Evolutionary conservation across 352 stramenopile genomes (phyloP).

Genomic region (Globisporangium mamillatum): DNA sequence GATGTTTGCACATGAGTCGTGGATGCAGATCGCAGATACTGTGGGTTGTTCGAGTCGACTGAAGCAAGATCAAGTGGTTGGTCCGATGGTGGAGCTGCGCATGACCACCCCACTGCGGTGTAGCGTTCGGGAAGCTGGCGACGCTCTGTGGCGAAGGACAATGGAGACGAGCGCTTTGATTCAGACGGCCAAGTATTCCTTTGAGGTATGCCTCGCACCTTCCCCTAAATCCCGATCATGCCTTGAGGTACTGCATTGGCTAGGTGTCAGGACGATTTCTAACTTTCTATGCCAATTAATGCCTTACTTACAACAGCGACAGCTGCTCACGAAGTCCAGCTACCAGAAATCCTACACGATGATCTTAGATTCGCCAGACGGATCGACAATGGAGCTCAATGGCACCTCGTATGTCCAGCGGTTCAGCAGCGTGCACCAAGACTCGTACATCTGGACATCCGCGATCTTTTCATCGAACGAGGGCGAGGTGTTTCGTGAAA

Average conservation of each 20-base stretch:
- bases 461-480: background rate
- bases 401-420: slow-evolving; percentile 8
- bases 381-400: background rate
- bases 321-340: background rate
- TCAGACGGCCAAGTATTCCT: slow-evolving; percentile 12
- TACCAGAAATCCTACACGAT: too few relatives aligned
- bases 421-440: background rate
- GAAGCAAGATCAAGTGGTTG: background rate
- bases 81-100: slow-evolving; percentile 18
- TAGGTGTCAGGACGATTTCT: too few relatives aligned
- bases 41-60: background rate
- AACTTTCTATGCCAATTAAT: too few relatives aligned
- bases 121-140: background rate
- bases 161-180: slow-evolving; percentile 17
- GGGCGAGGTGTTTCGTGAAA: slow-evolving; percentile 5
- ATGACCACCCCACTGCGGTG: slow-evolving; percentile 10
- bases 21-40: background rate
- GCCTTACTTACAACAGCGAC: background rate
- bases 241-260: too few relatives aligned
- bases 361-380: background rate
- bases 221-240: too few relatives aligned
- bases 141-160: background rate
- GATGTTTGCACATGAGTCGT: background rate
- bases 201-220: background rate
- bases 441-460: background rate